A percentile compares a stretch with the other conserved stretches of the same genome.
These are phyloP conservation scores for Termitomyces sp. DNA, from an alignment of 768 basidiomycete species.

Conservation along the genomic window DNA sequence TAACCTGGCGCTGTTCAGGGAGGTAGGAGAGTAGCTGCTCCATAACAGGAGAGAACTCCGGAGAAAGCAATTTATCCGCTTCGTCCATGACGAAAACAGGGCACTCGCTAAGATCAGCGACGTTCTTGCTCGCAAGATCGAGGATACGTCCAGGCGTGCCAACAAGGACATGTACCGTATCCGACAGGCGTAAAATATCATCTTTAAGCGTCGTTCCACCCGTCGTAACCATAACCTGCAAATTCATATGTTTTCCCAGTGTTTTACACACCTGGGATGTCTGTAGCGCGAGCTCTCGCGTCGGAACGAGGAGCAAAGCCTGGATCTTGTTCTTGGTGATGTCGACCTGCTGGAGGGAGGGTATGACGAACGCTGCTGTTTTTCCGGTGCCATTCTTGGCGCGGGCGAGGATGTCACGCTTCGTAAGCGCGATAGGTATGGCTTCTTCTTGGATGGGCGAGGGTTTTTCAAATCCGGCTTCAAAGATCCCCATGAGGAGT, in stretches of 20 bases:
- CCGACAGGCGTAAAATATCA: constrained; percentile 88
- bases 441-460: constrained; percentile 99
- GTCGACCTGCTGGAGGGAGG: constrained; percentile 91
- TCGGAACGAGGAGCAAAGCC: constrained; percentile 93
- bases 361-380: constrained; percentile 98
- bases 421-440: constrained; percentile 90
- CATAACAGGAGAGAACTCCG: constrained; percentile 98
- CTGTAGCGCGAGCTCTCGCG: constrained; percentile 97
- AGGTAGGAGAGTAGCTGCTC: constrained; percentile 89
- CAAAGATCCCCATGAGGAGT: constrained; percentile 98
- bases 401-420: constrained; percentile 90
- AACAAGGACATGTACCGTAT: constrained; percentile 92
- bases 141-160: constrained; percentile 96
- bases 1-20: constrained; percentile 85
- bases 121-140: constrained; percentile 87
- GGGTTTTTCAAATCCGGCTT: constrained; percentile 95
- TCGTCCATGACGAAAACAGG: constrained; percentile 99
- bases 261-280: constrained; percentile 99
- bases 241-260: constrained; percentile 90
- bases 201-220: constrained; percentile 98
- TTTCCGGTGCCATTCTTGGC: constrained; percentile 98
- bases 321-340: constrained; percentile 83
- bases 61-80: constrained; percentile 94
- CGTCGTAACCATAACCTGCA: constrained; percentile 99
- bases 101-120: constrained; percentile 92